Conservation (phyloP, 371 early-diverging fungal species). For the Sporodiniella umbellata region DNA sequence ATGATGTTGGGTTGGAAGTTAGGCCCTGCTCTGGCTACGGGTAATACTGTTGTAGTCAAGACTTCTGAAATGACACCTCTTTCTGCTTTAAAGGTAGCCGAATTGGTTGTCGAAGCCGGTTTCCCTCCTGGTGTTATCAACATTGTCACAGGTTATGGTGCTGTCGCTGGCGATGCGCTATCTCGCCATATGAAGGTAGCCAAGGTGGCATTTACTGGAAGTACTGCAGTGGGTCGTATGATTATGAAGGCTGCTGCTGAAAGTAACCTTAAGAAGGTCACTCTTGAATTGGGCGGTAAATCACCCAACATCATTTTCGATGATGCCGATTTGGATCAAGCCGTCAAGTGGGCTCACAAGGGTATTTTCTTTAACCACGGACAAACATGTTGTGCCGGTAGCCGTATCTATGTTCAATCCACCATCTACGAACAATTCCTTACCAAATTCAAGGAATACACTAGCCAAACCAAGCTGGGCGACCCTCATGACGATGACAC, state of each 20-base stretch:
- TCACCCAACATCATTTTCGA: slow-evolving; percentile 91
- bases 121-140: slow-evolving; percentile 71
- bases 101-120: slow-evolving; percentile 49
- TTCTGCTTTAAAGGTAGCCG: slow-evolving; percentile 47
- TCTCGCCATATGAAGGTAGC: slow-evolving; percentile 41
- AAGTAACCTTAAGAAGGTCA: slow-evolving; percentile 72
- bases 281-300: slow-evolving; percentile 82
- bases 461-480: slow-evolving; percentile 57
- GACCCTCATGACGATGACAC: slow-evolving; percentile 51
- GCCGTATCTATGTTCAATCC: slow-evolving; percentile 85
- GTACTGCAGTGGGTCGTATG: slow-evolving; percentile 52
- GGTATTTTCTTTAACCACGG: slow-evolving; percentile 83
- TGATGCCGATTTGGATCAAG: slow-evolving; percentile 76
- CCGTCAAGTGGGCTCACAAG: slow-evolving; percentile 66
- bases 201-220: slow-evolving; percentile 68
- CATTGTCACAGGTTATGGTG: slow-evolving; percentile 56
- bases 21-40: slow-evolving; percentile 86
- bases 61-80: slow-evolving; percentile 76
- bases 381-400: slow-evolving; percentile 80
- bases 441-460: slow-evolving; percentile 56
- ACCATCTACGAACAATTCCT: slow-evolving; percentile 74
- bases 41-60: slow-evolving; percentile 82
- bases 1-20: slow-evolving; percentile 80
- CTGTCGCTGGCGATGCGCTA: slow-evolving; percentile 38
- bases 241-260: slow-evolving; percentile 59